These are phyloP conservation scores for Teunomyces aglyptinius DNA, from an alignment of 805 yeast species.

Conservation along the genomic window DNA sequence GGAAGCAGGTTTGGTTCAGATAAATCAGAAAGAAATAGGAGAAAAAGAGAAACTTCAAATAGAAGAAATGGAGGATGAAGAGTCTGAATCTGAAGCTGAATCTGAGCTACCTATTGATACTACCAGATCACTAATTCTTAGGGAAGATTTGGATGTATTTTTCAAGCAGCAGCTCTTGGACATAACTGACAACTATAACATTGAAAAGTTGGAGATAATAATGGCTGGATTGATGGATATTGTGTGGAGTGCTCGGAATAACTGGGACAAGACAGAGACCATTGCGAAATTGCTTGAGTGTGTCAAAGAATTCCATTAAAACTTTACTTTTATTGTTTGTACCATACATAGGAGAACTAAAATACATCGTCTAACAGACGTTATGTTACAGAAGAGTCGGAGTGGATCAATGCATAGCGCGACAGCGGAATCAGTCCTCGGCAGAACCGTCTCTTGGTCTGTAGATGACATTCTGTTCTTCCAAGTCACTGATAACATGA, in stretches of 20 bases:
- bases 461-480: constrained; percentile 73
- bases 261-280: constrained; percentile 44
- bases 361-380: constrained; percentile 2
- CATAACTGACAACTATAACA: constrained; percentile 31
- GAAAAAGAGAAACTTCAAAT: neutral
- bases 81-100: constrained; percentile 36
- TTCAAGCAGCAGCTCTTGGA: constrained; percentile 26
- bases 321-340: neutral
- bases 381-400: neutral
- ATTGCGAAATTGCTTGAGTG: constrained; percentile 29
- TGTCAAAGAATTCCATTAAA: constrained; percentile 4
- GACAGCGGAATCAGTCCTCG: constrained; percentile 43
- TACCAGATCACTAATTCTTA: constrained; percentile 48
- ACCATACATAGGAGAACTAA: constrained; percentile 5
- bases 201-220: constrained; percentile 37
- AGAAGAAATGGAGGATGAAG: constrained; percentile 6
- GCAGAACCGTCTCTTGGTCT: constrained; percentile 95
- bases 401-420: neutral
- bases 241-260: constrained; percentile 64
- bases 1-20: too few relatives aligned
- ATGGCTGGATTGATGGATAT: constrained; percentile 70
- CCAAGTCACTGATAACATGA: constrained; percentile 72
- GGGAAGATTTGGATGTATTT: constrained; percentile 17
- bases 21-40: neutral
- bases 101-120: constrained; percentile 44